Evolutionary conservation across 192 early-diverging fungal genomes (phyloP), one percentile per base, ranked within the genome.

Genomic region (Rhizophagus prolifer): DNA sequence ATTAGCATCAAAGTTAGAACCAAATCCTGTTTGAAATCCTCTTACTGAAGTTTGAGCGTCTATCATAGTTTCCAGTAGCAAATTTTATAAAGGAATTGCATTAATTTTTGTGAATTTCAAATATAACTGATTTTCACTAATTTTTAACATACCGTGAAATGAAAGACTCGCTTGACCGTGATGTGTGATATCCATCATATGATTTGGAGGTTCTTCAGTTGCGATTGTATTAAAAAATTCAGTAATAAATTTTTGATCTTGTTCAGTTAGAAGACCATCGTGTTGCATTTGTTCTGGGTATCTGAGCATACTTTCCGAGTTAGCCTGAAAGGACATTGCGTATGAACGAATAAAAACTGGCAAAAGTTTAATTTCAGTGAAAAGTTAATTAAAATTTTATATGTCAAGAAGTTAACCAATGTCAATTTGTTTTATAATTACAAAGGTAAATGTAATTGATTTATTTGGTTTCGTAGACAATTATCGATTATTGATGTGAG

Each of bases 231-330:
- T 58, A 58, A 76, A 58, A 21, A 46, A 76, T 58, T 76, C 64
- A 10, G 75, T 67, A 50, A 76, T 28, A 28, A 58, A 23, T 60
- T 76, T 76, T 67, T 62, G 46, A 41, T 76, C 75, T 59, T 65
- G 65, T 50, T 76, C 75, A 3, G 19, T 67, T 12, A 76, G 30
- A 16, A 76, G 23, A 26, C 31, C 54, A 58, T 76, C 75, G 28
- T 62, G 63, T 76, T 46, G 46, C 64, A 65, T 65, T 75, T 62
- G 74, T 54, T 75, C 74, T 30, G 75, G 47, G 60, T 76, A 76
- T 25, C 63, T 50, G 21, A 67, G 46, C 41, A 76, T 67, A 36
- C 41, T 47, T 25, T 67, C 75, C 10, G 75, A 30, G 31, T 76
- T 68, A 21, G 75, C 31, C 9, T 25, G 65, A 19, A 67, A 76